These are phyloP conservation scores for Pseudocercospora vitis DNA, from an alignment of 2,329 filamentous ascomycete genomes.

Conservation along the genomic window DNA sequence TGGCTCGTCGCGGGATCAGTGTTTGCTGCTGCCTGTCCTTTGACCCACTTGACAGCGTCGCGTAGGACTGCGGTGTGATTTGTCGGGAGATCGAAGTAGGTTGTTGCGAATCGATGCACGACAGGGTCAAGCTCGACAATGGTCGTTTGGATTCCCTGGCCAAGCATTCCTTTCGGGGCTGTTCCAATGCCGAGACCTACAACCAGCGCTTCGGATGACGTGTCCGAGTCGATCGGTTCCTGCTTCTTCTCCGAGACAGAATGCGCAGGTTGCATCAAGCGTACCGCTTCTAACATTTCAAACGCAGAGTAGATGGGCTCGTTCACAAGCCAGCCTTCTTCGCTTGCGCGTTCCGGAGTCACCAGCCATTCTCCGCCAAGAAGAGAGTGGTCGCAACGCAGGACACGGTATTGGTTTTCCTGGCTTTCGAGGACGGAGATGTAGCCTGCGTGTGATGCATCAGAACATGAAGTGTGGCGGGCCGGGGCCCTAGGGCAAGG, in stretches of 20 bases:
- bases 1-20: too few relatives aligned
- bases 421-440: constrained; percentile 82
- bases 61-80: constrained; percentile 79
- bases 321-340: constrained; percentile 54
- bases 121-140: constrained; percentile 92
- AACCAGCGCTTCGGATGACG: constrained; percentile 63
- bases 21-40: constrained; percentile 44
- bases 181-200: constrained; percentile 93
- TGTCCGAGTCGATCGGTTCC: constrained; percentile 39
- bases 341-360: constrained; percentile 42
- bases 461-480: too few relatives aligned
- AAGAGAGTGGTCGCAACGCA: constrained; percentile 86
- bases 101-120: constrained; percentile 77
- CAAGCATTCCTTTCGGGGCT: constrained; percentile 79
- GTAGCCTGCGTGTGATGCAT: too few relatives aligned
- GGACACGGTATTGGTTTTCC: constrained; percentile 69
- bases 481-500: too few relatives aligned
- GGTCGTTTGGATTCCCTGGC: constrained; percentile 87
- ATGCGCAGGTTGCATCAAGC: constrained; percentile 63
- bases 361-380: constrained; percentile 81
- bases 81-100: constrained; percentile 76
- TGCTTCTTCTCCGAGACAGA: too few relatives aligned
- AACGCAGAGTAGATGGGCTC: constrained; percentile 98
- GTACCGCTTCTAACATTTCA: constrained; percentile 87
- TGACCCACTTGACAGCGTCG: constrained; percentile 73